A percentile compares a stretch with the other conserved stretches of the same genome.
Evolutionary conservation across 345 rosid species (phyloP).

Genomic region (Pugionium cornutum): DNA sequence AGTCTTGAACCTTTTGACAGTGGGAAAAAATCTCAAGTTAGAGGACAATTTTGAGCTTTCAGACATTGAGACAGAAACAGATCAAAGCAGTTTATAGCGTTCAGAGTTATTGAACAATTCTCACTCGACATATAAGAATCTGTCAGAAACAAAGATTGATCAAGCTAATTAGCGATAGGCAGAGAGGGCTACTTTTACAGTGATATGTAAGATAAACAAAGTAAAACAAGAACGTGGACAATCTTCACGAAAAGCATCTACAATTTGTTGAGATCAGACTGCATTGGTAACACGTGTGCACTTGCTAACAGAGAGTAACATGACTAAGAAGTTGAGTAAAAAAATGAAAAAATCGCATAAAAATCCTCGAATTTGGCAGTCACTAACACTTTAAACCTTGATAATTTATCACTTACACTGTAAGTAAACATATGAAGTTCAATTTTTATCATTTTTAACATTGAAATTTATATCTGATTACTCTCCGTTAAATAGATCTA

Average conservation of each 20-base stretch:
- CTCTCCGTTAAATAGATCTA: too few species aligned
- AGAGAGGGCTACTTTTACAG: not conserved
- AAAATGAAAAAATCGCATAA: too few species aligned
- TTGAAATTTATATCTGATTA: too few species aligned
- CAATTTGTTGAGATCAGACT: not conserved
- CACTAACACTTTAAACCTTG: too few species aligned
- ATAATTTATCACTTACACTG: too few species aligned
- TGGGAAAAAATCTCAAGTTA: conserved; percentile 17
- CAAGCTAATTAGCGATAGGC: not conserved
- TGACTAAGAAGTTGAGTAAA: not conserved
- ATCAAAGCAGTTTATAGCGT: not conserved
- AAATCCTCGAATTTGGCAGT: too few species aligned
- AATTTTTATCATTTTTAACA: too few species aligned
- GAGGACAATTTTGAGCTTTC: not conserved
- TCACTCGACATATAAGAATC: not conserved
- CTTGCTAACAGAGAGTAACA: conserved; percentile 20
- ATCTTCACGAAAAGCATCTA: not conserved
- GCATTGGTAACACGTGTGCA: not conserved
- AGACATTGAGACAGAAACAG: not conserved
- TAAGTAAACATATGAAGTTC: too few species aligned
- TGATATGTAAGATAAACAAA: not conserved
- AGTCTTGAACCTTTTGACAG: not conserved
- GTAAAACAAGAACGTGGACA: conserved; percentile 14
- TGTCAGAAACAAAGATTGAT: not conserved
- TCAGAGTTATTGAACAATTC: conserved; percentile 1